Base-by-base conservation (phyloP, 306 rosid species). In the Gastrolobium villosum region DNA sequence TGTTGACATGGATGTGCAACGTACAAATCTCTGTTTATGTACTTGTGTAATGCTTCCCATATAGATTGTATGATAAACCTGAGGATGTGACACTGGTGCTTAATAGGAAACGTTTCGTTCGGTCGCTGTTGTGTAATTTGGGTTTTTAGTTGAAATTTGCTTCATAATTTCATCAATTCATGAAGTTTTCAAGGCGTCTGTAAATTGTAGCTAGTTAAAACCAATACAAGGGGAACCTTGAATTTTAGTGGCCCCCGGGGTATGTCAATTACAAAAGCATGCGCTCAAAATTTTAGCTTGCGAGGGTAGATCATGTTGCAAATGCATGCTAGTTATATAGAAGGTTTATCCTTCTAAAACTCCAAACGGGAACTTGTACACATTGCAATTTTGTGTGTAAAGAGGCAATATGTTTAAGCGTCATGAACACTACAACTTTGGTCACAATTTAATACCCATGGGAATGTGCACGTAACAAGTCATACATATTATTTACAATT, bases 321-420 rank as follows among this genome's bases (percentile, higher is more conserved):
- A 7, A 60, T 10, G 44, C 67, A 13, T 48, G 13, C 13, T 9
- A 55, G 31, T 41, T 30, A 53, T 67, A 26, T 70, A 71, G 75
- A n/a, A 26, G 0, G 13, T 36, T 5, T 28, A 7, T 6, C 66
- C 64, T 69, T 80, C 84, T 74, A 86, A 53, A 72, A 79, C 67
- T 81, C 83, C 84, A 88, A 48, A 68, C 65, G 81, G 72, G 79
- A 1, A 20, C 26, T 20, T 20, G 26, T 20, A 20, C 26, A 20
- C 26, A 20, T 20, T 20, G 26, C 26, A 20, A 20, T 20, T 20
- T 20, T 20, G 0, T 20, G 26, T 20, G 26, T 20, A 20, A 26
- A 14, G 4, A 50, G 34, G 20, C 10, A 56, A 61, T 86, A 79
- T 14, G 85, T 75, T 26, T 6, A 26, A 43, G 53, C 41, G 28